Base-by-base conservation (phyloP, 805 yeast species). In the Candida khao-thaluensis region DNA sequence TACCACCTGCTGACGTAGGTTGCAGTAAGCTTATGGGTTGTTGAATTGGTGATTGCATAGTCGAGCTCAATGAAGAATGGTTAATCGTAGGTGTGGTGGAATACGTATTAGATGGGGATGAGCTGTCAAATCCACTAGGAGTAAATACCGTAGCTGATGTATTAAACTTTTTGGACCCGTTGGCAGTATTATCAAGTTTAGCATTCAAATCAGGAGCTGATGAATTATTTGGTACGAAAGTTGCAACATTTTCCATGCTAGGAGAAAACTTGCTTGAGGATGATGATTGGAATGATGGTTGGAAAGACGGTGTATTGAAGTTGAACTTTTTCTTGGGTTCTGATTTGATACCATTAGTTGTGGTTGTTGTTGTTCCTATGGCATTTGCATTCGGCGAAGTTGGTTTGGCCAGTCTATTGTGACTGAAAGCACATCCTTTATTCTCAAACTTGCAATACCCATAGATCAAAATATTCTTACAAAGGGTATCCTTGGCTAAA, bases 391-490 rank as follows among this genome's bases (percentile, higher is more conserved):
- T n/a, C n/a, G n/a, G n/a, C n/a, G n/a, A n/a, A n/a, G n/a, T n/a
- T n/a, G n/a, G n/a, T 30, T 36, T 35, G 25, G 18, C 23, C 11
- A 14, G 21, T 24, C n/a, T 37, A 5, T n/a, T 16, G 57, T 86
- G 95, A 36, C 77, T 79, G 56, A 86, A 88, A 2, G 82, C 83
- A 56, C 96, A 88, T 8, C 95, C 95, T 52, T 86, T 87, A 49
- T 84, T 83, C 51, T 85, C 89, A 63, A 76, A 87, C 58, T 86
- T 86, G 68, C 96, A 88, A 53, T 75, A 86, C 3, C 96, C 96
- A 65, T 87, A 88, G 23, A 86, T 85, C 34, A 82, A 77, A 40
- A 87, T 81, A 53, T 88, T 88, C 57, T 89, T 75, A 63, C 96
- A 88, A 40, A 84, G 89, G 20, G 87, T 81, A 43, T 81, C 81